A percentile compares a stretch with the other conserved stretches of the same genome.
These are phyloP conservation scores for Fragaria nilgerrensis DNA, from an alignment of 306 rosid genomes.

Conservation along the genomic window DNA sequence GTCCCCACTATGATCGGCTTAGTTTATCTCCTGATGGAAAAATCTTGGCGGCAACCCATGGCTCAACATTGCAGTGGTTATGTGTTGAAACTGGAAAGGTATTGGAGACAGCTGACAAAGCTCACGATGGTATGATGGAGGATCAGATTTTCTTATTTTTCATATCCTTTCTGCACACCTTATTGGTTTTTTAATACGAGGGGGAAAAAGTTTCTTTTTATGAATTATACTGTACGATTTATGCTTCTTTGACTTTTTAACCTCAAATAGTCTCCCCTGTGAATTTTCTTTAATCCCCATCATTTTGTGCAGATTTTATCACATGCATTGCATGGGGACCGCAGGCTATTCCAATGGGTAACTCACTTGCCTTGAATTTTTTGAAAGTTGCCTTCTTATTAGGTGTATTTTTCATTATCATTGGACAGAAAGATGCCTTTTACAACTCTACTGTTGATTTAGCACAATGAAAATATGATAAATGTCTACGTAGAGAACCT, in stretches of 20 bases:
- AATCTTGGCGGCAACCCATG: constrained; percentile 76
- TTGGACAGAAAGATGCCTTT: background rate
- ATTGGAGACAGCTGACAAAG: constrained; percentile 91
- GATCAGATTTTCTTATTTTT: background rate
- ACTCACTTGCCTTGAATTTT: constrained; percentile 5
- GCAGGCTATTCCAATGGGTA: constrained; percentile 62
- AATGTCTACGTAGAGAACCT: background rate
- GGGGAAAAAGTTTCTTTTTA: background rate
- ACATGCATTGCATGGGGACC: constrained; percentile 89
- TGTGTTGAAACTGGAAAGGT: constrained; percentile 77
- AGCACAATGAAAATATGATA: background rate
- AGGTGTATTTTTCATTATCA: constrained; percentile 1
- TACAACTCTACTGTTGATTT: background rate
- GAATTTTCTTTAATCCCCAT: constrained; percentile 11
- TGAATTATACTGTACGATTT: background rate
- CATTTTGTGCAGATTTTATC: constrained; percentile 65
- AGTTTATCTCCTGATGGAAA: constrained; percentile 82
- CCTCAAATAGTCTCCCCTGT: background rate
- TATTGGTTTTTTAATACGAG: background rate
- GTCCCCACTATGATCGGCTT: constrained; percentile 75
- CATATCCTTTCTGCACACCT: background rate
- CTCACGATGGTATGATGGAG: constrained; percentile 74
- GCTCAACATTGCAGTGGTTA: constrained; percentile 91
- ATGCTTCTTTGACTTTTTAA: background rate
- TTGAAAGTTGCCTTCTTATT: background rate